phyloP scores from a whole-genome alignment of 495 filamentous ascomycete species.

The Neurospora sp. region DNA sequence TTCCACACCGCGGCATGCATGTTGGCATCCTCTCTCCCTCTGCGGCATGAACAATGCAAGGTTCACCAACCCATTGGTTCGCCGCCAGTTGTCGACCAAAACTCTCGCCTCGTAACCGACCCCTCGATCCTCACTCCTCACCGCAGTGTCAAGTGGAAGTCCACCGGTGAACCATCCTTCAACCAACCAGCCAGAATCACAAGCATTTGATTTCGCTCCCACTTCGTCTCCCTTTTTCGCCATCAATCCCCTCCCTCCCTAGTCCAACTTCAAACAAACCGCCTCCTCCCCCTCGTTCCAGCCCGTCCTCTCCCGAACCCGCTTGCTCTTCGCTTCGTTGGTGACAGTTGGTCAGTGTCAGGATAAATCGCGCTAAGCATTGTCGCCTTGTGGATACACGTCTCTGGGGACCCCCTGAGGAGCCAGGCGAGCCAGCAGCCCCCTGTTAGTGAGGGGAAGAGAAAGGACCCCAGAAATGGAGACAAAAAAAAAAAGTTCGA shows the following conservation, averaged over 20 bases:
- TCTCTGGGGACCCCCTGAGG: not conserved
- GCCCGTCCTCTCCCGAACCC: not conserved
- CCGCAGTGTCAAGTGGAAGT: not conserved
- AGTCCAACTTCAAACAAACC: not conserved
- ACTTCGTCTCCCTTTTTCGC: too few relatives aligned
- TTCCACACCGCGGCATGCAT: too few relatives aligned
- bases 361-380: not conserved
- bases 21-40: too few relatives aligned
- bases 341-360: not conserved
- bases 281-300: not conserved
- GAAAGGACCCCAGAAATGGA: not conserved
- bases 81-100: not conserved
- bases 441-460: not conserved
- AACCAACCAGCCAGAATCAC: not conserved
- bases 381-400: not conserved
- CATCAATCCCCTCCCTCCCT: too few relatives aligned
- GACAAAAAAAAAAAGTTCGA: not conserved
- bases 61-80: not conserved
- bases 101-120: not conserved
- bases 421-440: not conserved
- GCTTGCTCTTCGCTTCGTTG: not conserved
- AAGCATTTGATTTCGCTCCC: too few relatives aligned
- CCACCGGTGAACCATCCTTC: not conserved
- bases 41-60: not conserved
- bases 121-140: not conserved